These are phyloP conservation scores for Suillus tomentosus DNA, from an alignment of 768 basidiomycete species.

Conservation along the genomic window DNA sequence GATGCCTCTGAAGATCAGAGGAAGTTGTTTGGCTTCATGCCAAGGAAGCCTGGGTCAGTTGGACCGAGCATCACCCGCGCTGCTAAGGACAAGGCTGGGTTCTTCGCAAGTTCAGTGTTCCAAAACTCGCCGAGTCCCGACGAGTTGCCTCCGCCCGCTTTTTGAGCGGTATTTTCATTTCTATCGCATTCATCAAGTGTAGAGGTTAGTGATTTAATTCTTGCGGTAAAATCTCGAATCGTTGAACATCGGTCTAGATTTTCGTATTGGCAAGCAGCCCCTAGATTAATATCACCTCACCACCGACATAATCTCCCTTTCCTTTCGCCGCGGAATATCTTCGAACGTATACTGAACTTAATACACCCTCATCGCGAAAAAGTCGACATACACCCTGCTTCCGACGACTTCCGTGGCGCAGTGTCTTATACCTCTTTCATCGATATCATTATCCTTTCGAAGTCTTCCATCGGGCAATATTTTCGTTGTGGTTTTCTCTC, in stretches of 20 bases:
- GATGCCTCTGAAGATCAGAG: slow-evolving; percentile 41
- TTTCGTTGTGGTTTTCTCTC: slow-evolving; percentile 30
- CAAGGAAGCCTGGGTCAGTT: slow-evolving; percentile 32
- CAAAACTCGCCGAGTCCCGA: slow-evolving; percentile 88
- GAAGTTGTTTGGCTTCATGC: slow-evolving; percentile 35
- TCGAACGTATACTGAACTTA: slow-evolving; percentile 32
- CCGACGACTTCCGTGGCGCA: slow-evolving; percentile 23
- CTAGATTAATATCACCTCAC: slow-evolving; percentile 39
- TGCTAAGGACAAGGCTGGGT: slow-evolving; percentile 44
- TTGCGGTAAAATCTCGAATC: slow-evolving; percentile 2
- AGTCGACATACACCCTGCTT: slow-evolving; percentile 11
- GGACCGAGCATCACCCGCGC: slow-evolving; percentile 27
- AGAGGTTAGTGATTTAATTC: slow-evolving; percentile 38
- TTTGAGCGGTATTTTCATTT: slow-evolving; percentile 45
- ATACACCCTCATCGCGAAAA: slow-evolving; percentile 9
- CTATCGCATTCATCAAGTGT: slow-evolving; percentile 33
- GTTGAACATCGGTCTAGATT: slow-evolving; percentile 34
- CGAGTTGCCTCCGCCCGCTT: slow-evolving; percentile 70
- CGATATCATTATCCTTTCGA: slow-evolving; percentile 48
- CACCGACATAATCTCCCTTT: slow-evolving; percentile 30
- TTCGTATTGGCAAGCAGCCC: slow-evolving; percentile 39
- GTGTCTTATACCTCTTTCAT: slow-evolving; percentile 30
- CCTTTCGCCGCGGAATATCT: slow-evolving; percentile 25
- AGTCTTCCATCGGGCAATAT: slow-evolving; percentile 34
- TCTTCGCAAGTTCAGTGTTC: slow-evolving; percentile 81